Evolutionary conservation across 2,329 filamentous ascomycete genomes (phyloP).

Genomic region (Fusarium sp.): DNA sequence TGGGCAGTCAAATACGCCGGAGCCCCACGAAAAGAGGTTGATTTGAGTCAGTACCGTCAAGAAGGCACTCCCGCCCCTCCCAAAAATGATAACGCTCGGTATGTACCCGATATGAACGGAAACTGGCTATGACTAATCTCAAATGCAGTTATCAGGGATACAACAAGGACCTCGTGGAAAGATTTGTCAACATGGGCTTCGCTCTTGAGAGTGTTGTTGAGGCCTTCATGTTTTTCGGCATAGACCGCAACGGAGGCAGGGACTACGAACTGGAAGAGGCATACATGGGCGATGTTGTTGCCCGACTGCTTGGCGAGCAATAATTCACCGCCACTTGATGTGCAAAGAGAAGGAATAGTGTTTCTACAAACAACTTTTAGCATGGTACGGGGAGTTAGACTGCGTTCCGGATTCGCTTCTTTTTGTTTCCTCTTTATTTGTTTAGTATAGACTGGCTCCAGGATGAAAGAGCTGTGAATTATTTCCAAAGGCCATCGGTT

Average conservation of each 20-base stretch:
- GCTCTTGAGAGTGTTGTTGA: conserved; percentile 86
- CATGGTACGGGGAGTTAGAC: conserved; percentile 43
- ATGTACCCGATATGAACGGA: conserved; percentile 22
- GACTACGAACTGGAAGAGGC: conserved; percentile 91
- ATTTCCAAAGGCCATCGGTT: background rate
- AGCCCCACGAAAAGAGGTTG: conserved; percentile 66
- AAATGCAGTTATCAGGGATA: conserved; percentile 83
- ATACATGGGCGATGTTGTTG: conserved; percentile 90
- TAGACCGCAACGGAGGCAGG: conserved; percentile 79
- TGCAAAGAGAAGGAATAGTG: conserved; percentile 11
- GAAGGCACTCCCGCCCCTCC: conserved; percentile 55
- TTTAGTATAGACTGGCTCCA: conserved; percentile 26
- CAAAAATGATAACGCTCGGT: conserved; percentile 45
- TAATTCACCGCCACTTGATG: conserved; percentile 45
- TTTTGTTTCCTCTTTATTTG: conserved; percentile 1
- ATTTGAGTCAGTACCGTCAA: conserved; percentile 60
- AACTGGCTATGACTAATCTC: background rate
- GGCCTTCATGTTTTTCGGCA: conserved; percentile 83
- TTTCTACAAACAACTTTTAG: conserved; percentile 21
- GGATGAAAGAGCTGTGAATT: conserved; percentile 1
- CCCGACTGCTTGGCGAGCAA: conserved; percentile 82
- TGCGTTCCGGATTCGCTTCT: conserved; percentile 7
- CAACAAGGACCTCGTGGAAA: conserved; percentile 82
- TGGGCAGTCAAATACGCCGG: conserved; percentile 89
- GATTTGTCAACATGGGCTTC: conserved; percentile 92